Conservation (phyloP, 768 basidiomycete genomes). For the Holtermanniella nyarrowii region DNA sequence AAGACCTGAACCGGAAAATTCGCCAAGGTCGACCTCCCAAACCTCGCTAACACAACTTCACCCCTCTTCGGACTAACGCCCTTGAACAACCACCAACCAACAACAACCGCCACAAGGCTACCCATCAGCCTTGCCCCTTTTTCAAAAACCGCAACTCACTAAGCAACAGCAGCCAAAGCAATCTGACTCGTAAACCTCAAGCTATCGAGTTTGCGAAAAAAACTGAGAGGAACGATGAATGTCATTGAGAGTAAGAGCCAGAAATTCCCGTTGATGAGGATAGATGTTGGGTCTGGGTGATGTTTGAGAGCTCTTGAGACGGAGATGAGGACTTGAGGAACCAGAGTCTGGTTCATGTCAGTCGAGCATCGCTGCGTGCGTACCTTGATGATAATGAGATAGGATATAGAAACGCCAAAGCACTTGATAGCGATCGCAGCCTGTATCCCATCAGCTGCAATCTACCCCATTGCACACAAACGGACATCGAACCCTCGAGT, state of each 20-base stretch:
- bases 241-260: slow-evolving; percentile 76
- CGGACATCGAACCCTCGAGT: slow-evolving; percentile 55
- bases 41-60: slow-evolving; percentile 28
- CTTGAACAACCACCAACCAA: slow-evolving; percentile 38
- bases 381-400: slow-evolving; percentile 42
- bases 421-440: slow-evolving; percentile 89
- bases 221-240: slow-evolving; percentile 62
- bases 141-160: slow-evolving; percentile 40
- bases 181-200: slow-evolving; percentile 84
- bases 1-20: slow-evolving; percentile 70
- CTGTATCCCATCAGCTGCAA: slow-evolving; percentile 8
- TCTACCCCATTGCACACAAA: neutral
- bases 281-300: slow-evolving; percentile 43
- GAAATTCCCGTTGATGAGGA: slow-evolving; percentile 50
- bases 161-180: slow-evolving; percentile 78
- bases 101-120: slow-evolving; percentile 38
- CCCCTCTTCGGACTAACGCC: slow-evolving; percentile 28
- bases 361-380: neutral
- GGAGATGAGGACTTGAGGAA: slow-evolving; percentile 79
- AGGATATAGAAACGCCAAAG: slow-evolving; percentile 91
- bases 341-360: slow-evolving; percentile 55
- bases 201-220: slow-evolving; percentile 71
- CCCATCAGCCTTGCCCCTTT: neutral
- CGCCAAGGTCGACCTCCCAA: slow-evolving; percentile 31
- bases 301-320: slow-evolving; percentile 68